Conservation (phyloP, 352 stramenopile species). For the Aphanomyces stellatus region DNA sequence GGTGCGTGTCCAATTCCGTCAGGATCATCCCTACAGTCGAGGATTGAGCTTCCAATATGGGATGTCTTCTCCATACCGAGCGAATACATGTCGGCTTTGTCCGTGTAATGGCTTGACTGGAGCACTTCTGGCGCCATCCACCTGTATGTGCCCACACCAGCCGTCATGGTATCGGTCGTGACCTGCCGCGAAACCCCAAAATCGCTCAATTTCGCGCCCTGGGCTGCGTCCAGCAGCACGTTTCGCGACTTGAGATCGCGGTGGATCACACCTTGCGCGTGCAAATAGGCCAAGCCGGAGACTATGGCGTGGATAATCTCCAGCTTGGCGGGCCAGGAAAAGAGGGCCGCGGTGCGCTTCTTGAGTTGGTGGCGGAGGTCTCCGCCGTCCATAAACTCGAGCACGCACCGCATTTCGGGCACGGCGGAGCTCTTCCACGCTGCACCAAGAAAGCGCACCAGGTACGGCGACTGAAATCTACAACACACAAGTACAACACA, state of each 20-base stretch:
- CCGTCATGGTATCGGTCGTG: not conserved
- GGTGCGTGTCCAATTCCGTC: conserved; percentile 44
- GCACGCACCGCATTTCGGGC: not conserved
- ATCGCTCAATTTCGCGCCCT: not conserved
- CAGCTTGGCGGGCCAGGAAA: not conserved
- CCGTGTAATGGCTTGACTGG: not conserved
- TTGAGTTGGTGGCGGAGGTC: conserved; percentile 6
- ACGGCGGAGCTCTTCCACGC: not conserved
- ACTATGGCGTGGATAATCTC: not conserved
- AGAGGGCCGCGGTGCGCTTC: not conserved
- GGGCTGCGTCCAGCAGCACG: conserved; percentile 6
- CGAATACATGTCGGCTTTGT: conserved; percentile 12
- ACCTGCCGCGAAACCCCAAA: not conserved
- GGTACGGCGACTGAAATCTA: not conserved
- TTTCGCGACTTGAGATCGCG: conserved; percentile 14
- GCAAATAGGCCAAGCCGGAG: not conserved
- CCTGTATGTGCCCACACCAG: not conserved
- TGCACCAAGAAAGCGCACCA: not conserved
- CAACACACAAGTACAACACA: not conserved
- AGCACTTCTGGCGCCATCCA: conserved; percentile 15
- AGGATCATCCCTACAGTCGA: conserved; percentile 40
- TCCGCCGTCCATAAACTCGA: conserved; percentile 19
- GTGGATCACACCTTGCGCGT: conserved; percentile 7
- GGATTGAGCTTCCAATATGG: not conserved
- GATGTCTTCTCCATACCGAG: not conserved